These are phyloP conservation scores for Wallacemonas sp. DNA, from an alignment of 208 protist genomes.

Conservation along the genomic window DNA sequence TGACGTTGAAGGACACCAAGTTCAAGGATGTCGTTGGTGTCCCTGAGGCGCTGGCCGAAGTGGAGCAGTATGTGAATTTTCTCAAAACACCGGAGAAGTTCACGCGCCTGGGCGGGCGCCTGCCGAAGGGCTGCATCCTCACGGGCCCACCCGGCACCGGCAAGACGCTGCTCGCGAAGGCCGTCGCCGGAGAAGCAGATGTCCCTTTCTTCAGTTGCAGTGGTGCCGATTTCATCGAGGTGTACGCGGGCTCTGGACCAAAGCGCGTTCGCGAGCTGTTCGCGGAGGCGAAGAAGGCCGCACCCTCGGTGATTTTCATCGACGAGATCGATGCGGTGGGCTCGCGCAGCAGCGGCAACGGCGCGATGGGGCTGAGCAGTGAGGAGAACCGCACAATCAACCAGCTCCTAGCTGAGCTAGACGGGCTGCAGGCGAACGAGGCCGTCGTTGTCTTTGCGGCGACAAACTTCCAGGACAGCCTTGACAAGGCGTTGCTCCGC, in stretches of 20 bases:
- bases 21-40: constrained; percentile 88
- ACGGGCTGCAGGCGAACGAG: constrained; percentile 90
- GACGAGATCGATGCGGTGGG: constrained; percentile 98
- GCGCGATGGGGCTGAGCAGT: constrained; percentile 67
- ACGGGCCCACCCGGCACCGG: constrained; percentile 96
- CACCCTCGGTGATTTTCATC: constrained; percentile 98
- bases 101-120: constrained; percentile 91
- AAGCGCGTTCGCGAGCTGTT: constrained; percentile 96
- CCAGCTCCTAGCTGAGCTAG: constrained; percentile 96
- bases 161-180: constrained; percentile 94
- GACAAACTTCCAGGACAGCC: constrained; percentile 95
- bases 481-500: constrained; percentile 95
- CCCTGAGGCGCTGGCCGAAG: constrained; percentile 95
- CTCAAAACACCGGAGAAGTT: constrained; percentile 93
- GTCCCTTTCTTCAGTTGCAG: constrained; percentile 96
- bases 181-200: constrained; percentile 88
- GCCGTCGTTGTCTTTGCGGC: constrained; percentile 96
- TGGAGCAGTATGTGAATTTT: constrained; percentile 96
- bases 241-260: constrained; percentile 97
- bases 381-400: constrained; percentile 95
- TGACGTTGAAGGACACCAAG: constrained; percentile 70
- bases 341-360: constrained; percentile 65
- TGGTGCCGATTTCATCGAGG: constrained; percentile 96
- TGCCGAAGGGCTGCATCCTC: constrained; percentile 97
- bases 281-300: constrained; percentile 80